phyloP scores from a whole-genome alignment of 768 basidiomycete species.

The Panaeolus cyanescens region DNA sequence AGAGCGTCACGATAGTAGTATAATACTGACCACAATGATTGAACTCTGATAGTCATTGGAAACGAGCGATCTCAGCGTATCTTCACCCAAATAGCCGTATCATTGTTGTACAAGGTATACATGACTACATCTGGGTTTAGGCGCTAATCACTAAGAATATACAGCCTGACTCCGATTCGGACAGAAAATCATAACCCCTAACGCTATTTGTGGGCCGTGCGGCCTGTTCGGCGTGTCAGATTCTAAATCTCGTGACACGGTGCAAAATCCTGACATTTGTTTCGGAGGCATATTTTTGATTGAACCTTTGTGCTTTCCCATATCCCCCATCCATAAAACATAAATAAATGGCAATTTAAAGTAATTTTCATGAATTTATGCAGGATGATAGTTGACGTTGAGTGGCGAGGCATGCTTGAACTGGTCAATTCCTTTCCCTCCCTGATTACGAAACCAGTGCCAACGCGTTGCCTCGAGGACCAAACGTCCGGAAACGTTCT shows the following conservation, averaged over 20 bases:
- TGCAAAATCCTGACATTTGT: neutral
- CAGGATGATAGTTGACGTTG: too few relatives aligned
- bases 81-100: too few relatives aligned
- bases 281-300: too few relatives aligned
- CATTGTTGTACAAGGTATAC: too few relatives aligned
- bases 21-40: too few relatives aligned
- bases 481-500: neutral
- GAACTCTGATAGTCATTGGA: too few relatives aligned
- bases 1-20: too few relatives aligned
- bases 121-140: too few relatives aligned
- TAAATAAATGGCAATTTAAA: neutral
- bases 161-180: too few relatives aligned
- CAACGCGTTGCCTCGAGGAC: neutral
- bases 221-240: neutral
- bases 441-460: neutral
- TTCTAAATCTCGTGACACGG: neutral
- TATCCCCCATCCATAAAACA: neutral
- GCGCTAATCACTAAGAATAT: too few relatives aligned
- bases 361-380: neutral
- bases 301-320: neutral
- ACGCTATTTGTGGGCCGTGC: neutral
- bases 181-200: neutral
- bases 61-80: too few relatives aligned
- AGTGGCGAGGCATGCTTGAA: too few relatives aligned
- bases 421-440: neutral